Evolutionary conservation across 2,329 filamentous ascomycete genomes (phyloP), one percentile per base, ranked within the genome.

Genomic region (Pestalotiopsis sp.): DNA sequence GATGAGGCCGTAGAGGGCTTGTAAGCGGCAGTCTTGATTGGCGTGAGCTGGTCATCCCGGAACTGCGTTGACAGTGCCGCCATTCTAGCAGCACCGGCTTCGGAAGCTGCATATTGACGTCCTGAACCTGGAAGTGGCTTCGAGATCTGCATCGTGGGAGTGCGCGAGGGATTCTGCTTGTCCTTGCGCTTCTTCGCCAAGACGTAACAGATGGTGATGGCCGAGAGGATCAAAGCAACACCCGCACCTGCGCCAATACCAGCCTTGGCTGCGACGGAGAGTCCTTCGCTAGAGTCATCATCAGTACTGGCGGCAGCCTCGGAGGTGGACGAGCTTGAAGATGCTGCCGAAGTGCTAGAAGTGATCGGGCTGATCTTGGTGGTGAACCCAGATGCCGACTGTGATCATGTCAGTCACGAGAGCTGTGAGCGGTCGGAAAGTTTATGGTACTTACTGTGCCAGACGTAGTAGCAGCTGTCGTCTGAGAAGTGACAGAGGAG

Each of bases 171-270:
- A 23, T 49, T 66, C 4, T 49, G 25, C 52, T 60, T 67, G 27
- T 31, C 20, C 31, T 62, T 65, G n/a, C 67, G 61, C 49, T 62
- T 68, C 63, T 39, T 31, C n/a, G 52, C n/a, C n/a, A 62, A 61
- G 14, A 67, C 27, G 25, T 23, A 62, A 59, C 66, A 70, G 9
- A 60, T 58, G n/a, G 65, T 39, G 36, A 70, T 66, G n/a, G 62
- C 57, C 11, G 59, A 41, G 27, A 68, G 38, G 36, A 68, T 31
- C 39, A 70, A 14, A 20, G 65, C 69, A 7, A 67, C 69, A 60
- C 69, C 69, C 2, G 58, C 69, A 52, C 69, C 69, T 12, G 69
- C 69, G 31, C 69, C 69, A 23, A 70, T 70, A 9, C 66, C 69
- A 3, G 69, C 69, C 49, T 70, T 68, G 27, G 69, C 69, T 1